A percentile compares a stretch with the other conserved stretches of the same genome.
Evolutionary conservation across 139 green algal genomes (phyloP).

Genomic region (Picochlorum sp.): DNA sequence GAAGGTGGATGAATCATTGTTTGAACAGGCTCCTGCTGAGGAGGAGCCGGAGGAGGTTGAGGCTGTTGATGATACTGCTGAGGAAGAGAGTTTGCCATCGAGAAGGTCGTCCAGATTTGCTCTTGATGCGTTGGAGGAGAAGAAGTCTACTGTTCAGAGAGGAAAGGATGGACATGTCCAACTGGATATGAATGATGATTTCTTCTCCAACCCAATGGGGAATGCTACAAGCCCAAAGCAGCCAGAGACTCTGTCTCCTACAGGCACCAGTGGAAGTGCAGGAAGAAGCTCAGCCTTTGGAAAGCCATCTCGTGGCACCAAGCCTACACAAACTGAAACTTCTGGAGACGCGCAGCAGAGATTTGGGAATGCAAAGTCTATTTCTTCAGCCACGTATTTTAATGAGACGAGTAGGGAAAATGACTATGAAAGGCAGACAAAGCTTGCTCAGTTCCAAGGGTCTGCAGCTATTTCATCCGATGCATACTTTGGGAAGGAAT

Average conservation of each 20-base stretch:
- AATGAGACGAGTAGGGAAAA: constrained; percentile 21
- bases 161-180: constrained; percentile 80
- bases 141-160: constrained; percentile 34
- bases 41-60: constrained; percentile 10
- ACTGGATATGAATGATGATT: constrained; percentile 44
- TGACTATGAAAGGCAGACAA: constrained; percentile 41
- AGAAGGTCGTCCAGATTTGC: constrained; percentile 46
- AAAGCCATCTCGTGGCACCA: constrained; percentile 15
- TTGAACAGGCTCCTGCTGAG: constrained; percentile 53
- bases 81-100: constrained; percentile 8
- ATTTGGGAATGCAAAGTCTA: constrained; percentile 84
- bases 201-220: constrained; percentile 46
- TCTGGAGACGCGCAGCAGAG: constrained; percentile 47
- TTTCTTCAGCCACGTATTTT: constrained; percentile 59
- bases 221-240: not conserved
- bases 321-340: not conserved
- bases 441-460: constrained; percentile 40
- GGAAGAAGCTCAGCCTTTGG: not conserved
- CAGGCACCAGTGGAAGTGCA: not conserved
- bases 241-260: not conserved
- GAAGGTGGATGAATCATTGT: constrained; percentile 74
- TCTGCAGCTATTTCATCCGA: constrained; percentile 66
- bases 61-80: not conserved
- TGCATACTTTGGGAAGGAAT: constrained; percentile 61
- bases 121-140: constrained; percentile 37